Conservation (phyloP, 441 rosid species). For the Eruca vesicaria region DNA sequence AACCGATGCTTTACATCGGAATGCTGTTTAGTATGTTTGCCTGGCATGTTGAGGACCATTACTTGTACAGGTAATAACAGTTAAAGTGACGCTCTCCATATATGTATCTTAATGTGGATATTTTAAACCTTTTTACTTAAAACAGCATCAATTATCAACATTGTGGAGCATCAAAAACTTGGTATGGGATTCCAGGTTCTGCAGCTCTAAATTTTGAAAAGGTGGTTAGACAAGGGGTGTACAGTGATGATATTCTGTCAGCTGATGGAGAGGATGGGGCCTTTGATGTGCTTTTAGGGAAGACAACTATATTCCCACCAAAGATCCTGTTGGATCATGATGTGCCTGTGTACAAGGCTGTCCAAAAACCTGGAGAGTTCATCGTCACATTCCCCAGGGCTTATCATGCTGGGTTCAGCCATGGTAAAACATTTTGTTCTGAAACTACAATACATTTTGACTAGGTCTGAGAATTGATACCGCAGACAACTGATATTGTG, state of each 20-base stretch:
- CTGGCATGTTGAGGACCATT: constrained; percentile 99
- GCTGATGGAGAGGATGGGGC: constrained; percentile 93
- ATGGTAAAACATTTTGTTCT: constrained; percentile 51
- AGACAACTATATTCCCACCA: constrained; percentile 97
- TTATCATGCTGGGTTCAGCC: constrained; percentile 99
- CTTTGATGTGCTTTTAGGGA: constrained; percentile 95
- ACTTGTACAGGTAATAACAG: constrained; percentile 79
- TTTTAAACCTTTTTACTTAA: neutral
- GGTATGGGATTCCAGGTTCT: constrained; percentile 98
- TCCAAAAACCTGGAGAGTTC: constrained; percentile 98
- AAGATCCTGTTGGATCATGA: constrained; percentile 74
- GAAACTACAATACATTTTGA: neutral
- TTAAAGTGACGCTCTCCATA: neutral
- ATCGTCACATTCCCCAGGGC: constrained; percentile 93
- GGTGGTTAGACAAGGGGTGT: constrained; percentile 85
- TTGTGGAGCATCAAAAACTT: constrained; percentile 98
- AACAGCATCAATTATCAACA: constrained; percentile 98
- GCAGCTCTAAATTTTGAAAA: constrained; percentile 93
- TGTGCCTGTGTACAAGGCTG: constrained; percentile 96
- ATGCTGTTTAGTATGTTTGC: constrained; percentile 99
- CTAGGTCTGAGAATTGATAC: neutral
- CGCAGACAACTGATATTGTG: neutral
- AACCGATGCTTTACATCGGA: constrained; percentile 99
- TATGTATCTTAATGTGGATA: neutral
- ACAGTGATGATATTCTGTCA: constrained; percentile 71